These are phyloP conservation scores for Corynespora cassiicola DNA, from an alignment of 2,329 filamentous ascomycete genomes.

Conservation along the genomic window DNA sequence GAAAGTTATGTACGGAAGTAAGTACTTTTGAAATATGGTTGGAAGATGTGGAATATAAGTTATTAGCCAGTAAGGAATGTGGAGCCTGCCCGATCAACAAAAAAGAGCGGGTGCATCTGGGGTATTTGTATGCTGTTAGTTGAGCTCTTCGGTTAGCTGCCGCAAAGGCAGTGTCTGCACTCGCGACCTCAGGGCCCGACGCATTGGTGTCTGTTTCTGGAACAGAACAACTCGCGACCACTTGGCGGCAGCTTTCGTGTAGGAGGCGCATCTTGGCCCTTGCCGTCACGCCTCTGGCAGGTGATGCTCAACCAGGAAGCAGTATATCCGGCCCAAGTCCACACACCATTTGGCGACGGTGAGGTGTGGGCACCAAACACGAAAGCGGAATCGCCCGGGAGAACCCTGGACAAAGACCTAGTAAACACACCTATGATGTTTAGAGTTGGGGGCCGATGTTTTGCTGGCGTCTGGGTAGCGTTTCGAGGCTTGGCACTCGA, in stretches of 20 bases:
- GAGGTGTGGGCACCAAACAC: constrained; percentile 15
- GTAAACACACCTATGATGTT: constrained; percentile 23
- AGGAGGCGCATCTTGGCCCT: constrained; percentile 19
- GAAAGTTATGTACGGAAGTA: constrained; percentile 17
- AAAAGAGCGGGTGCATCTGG: constrained; percentile 12
- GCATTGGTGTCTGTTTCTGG: constrained; percentile 13
- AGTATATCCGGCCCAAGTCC: neutral
- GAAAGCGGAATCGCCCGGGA: constrained; percentile 15
- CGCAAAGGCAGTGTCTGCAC: constrained; percentile 14
- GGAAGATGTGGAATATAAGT: constrained; percentile 25
- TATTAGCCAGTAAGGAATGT: constrained; percentile 34
- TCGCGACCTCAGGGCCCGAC: constrained; percentile 5
- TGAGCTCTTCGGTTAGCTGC: neutral
- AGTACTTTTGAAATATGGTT: constrained; percentile 13
- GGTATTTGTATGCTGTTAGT: constrained; percentile 29
- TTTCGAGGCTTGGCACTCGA: constrained; percentile 41
- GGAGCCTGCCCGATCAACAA: constrained; percentile 36
- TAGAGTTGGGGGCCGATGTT: constrained; percentile 32
- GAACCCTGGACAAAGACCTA: constrained; percentile 11
- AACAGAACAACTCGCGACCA: constrained; percentile 8
- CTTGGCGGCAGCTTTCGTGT: constrained; percentile 26
- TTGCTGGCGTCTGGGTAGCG: constrained; percentile 38
- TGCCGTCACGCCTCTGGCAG: constrained; percentile 18
- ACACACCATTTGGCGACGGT: constrained; percentile 2
- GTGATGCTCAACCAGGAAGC: too few species aligned